Conservation (phyloP, 2,329 filamentous ascomycete species). For the Paramyrothecium sp. region DNA sequence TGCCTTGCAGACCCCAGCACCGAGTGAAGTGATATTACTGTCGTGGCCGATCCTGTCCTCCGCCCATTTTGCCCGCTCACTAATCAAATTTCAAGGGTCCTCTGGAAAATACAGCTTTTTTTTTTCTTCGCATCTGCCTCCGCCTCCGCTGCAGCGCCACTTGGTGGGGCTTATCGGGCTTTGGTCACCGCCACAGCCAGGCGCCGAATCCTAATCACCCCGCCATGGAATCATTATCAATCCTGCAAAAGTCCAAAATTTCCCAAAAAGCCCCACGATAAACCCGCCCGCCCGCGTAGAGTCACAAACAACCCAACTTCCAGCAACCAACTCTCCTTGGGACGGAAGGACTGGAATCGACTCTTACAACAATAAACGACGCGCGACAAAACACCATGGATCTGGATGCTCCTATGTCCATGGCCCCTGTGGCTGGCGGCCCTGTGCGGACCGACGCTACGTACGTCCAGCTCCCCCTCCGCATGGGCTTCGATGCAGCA, state of each 20-base stretch:
- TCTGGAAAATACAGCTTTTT: no score
- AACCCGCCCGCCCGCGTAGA: background rate
- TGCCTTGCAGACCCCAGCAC: no score
- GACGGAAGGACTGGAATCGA: no score
- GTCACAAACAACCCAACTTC: background rate
- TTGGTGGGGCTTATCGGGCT: background rate
- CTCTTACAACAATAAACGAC: no score
- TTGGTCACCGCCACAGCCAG: background rate
- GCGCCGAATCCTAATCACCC: background rate
- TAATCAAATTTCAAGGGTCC: no score
- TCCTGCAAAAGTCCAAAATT: background rate
- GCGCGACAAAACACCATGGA: background rate
- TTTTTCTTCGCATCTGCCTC: background rate
- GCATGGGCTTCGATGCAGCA: background rate
- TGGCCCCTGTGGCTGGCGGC: background rate
- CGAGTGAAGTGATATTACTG: no score
- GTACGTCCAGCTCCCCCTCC: background rate
- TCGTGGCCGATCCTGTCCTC: no score
- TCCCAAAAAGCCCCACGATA: background rate
- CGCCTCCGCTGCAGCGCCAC: background rate
- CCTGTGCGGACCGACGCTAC: background rate
- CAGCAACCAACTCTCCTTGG: no score
- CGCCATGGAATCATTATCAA: background rate
- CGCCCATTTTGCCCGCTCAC: no score
- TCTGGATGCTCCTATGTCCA: conserved; percentile 1